Base-by-base conservation (phyloP, 306 rosid species). In the Malus fusca region DNA sequence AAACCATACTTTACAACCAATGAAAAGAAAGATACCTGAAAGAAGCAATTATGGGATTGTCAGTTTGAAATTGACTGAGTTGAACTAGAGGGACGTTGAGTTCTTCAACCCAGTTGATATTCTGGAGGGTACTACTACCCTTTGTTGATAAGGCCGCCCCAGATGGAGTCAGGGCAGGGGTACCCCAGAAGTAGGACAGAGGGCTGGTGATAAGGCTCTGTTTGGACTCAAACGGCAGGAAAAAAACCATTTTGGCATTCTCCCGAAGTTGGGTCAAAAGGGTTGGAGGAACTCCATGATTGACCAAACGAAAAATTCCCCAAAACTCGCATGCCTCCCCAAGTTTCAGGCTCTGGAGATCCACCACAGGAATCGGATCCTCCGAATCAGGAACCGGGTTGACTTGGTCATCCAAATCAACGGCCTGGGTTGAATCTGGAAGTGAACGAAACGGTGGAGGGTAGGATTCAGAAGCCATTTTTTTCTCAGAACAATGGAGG, bases 291-390 rank as follows among this genome's bases (percentile, higher is more conserved):
- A 91, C 65, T 1, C 85, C 97, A 66, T 91, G 97, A 82, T 88
- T 88, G 11, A 89, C 85, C 92, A 91, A 79, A 70, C 92, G 94
- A 59, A 91, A 88, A 12, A 80, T 5, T 4, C 97, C 95, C 95
- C 95, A 91, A 33, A 82, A 73, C 72, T 80, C 77, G 70, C 95
- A 86, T 46, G 89, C 92, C 66, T 86, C 86, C 2, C 72, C 58
- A 10, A 18, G 71, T 44, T 53, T 58, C 19, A 86, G 78, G 77
- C 61, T 19, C 35, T 79, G 66, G 18, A 89, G 87, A 81, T 91
- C 95, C 69, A 91, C 81, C 11, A 68, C 66, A 0, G 97, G 95
- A 3, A 91, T 55, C 0, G 79, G 82, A 74, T 84, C 88, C 30
- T 62, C 68, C 9, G 7, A 35, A 35, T 37, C 48, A 10, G 35